Conservation (phyloP, 768 basidiomycete genomes). For the Leccinum arenicola region DNA sequence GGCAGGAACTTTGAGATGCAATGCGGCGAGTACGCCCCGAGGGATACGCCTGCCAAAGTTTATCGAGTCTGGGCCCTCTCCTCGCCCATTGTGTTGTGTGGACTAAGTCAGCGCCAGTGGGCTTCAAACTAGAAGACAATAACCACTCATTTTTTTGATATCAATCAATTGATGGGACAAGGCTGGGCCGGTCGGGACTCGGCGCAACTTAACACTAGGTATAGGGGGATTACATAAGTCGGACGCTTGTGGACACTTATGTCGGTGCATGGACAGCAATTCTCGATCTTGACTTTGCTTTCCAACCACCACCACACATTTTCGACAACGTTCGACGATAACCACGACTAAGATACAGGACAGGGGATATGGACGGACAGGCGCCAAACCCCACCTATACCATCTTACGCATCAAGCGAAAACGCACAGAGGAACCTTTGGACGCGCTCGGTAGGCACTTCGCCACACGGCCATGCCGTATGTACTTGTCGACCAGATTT, state of each 20-base stretch:
- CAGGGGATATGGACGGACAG: conserved; percentile 22
- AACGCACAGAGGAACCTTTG: conserved; percentile 77
- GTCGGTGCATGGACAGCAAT: background rate
- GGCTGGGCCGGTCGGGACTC: too few species aligned
- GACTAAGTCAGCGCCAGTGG: background rate
- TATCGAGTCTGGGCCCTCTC: background rate
- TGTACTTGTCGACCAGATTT: conserved; percentile 13
- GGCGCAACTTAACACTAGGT: too few species aligned
- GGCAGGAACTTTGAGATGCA: background rate
- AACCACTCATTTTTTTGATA: too few species aligned
- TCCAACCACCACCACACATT: background rate
- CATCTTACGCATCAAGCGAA: conserved; percentile 79
- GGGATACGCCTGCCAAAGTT: background rate
- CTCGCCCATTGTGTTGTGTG: background rate
- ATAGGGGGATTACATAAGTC: background rate
- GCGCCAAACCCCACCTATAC: conserved; percentile 48
- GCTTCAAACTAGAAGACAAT: background rate
- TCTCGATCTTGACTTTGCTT: background rate
- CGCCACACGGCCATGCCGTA: conserved; percentile 7
- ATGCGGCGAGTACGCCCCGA: background rate
- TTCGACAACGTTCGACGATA: background rate
- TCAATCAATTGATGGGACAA: background rate
- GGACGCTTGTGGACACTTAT: conserved; percentile 1
- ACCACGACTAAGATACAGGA: background rate
- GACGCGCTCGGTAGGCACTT: conserved; percentile 67